Evolutionary conservation across 257 asterid species (phyloP).

Genomic region (Plantago elongata): DNA sequence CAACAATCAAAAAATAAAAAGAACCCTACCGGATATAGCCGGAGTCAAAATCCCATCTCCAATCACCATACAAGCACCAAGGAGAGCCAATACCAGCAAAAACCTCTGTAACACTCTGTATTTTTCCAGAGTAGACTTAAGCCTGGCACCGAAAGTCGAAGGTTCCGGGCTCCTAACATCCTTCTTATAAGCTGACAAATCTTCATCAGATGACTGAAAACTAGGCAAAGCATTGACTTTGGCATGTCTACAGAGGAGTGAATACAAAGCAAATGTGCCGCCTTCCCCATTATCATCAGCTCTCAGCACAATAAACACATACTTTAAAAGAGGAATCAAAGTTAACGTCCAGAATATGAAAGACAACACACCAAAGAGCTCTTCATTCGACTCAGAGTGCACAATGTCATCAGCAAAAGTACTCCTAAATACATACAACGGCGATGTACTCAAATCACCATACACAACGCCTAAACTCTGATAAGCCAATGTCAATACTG

Average conservation of each 20-base stretch:
- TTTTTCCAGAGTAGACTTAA: conserved; percentile 63
- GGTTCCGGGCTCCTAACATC: conserved; percentile 51
- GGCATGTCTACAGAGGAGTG: conserved; percentile 79
- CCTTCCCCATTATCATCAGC: conserved; percentile 99
- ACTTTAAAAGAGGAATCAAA: conserved; percentile 67
- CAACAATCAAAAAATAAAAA: conserved; percentile 11
- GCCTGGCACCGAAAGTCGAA: conserved; percentile 52
- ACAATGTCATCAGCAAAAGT: conserved; percentile 83
- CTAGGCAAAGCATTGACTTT: conserved; percentile 72
- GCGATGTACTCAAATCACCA: conserved; percentile 92
- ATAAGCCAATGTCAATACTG: conserved; percentile 71
- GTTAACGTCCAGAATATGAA: conserved; percentile 87
- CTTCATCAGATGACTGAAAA: conserved; percentile 76
- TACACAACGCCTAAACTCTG: conserved; percentile 92
- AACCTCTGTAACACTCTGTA: conserved; percentile 67
- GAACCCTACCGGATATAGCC: conserved; percentile 61
- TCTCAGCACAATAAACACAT: conserved; percentile 77
- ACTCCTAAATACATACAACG: conserved; percentile 76
- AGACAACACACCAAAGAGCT: conserved; percentile 76
- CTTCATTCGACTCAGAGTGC: conserved; percentile 77
- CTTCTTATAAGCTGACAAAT: conserved; percentile 61
- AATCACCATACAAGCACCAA: conserved; percentile 98
- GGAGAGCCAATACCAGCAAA: conserved; percentile 66
- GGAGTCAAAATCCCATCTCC: conserved; percentile 92
- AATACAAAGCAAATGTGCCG: conserved; percentile 87